Percentiles rank a stretch among this genome's conserved stretches.
phyloP scores from a whole-genome alignment of 2,329 filamentous ascomycete genomes.

The Pseudopyrenochaeta lycopersici region DNA sequence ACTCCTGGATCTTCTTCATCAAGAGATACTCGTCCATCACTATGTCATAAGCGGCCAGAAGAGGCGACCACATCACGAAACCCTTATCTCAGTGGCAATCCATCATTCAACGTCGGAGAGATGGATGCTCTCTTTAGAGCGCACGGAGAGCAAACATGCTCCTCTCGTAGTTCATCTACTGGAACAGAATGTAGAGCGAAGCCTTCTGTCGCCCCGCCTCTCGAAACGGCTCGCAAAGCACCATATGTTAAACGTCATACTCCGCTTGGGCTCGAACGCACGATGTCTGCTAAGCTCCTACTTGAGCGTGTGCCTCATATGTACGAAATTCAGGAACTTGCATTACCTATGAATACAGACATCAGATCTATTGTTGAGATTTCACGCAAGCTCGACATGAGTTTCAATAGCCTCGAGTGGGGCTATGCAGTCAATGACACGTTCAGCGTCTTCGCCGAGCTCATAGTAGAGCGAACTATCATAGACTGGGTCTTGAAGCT shows the following conservation, averaged over 20 bases:
- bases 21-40: neutral
- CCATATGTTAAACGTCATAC: slow-evolving; percentile 10
- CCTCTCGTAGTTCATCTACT: neutral
- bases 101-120: too few relatives aligned
- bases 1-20: neutral
- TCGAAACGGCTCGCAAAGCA: neutral
- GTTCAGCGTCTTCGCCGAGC: slow-evolving; percentile 17
- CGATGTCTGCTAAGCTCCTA: slow-evolving; percentile 49
- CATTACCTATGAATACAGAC: slow-evolving; percentile 6
- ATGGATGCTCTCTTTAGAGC: too few relatives aligned
- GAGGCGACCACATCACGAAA: neutral
- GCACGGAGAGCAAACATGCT: too few relatives aligned
- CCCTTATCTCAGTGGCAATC: too few relatives aligned
- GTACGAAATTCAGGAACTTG: slow-evolving; percentile 33
- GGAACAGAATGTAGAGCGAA: neutral
- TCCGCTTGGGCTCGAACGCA: slow-evolving; percentile 26
- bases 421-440: slow-evolving; percentile 12
- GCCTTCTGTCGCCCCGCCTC: neutral
- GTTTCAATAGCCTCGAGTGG: slow-evolving; percentile 30
- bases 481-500: slow-evolving; percentile 23
- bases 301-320: slow-evolving; percentile 49
- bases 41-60: too few relatives aligned
- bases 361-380: slow-evolving; percentile 9
- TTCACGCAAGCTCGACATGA: slow-evolving; percentile 29
- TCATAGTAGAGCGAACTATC: slow-evolving; percentile 8